Evolutionary conservation across 495 filamentous ascomycete species (phyloP).

Genomic region (Penicillium fimorum): DNA sequence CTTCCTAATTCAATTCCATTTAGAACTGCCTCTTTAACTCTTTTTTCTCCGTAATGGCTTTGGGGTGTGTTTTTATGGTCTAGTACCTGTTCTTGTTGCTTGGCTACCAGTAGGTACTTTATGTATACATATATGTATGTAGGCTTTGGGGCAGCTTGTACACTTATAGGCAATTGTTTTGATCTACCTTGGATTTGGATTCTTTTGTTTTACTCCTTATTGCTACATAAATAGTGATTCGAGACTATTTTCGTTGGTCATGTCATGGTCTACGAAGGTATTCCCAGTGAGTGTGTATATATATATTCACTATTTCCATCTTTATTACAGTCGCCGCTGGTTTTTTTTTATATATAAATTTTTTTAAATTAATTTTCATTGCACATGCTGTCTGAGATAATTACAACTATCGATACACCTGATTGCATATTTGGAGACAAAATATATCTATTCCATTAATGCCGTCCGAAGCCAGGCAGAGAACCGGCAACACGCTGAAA

Average conservation of each 20-base stretch:
- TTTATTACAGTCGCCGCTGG: not conserved
- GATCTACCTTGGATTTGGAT: not conserved
- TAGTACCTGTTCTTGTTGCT: not conserved
- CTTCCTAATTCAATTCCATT: constrained; percentile 1
- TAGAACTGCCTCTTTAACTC: not conserved
- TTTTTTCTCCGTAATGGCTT: not conserved
- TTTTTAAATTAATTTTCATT: not conserved
- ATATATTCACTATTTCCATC: not conserved
- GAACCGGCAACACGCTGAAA: constrained; percentile 7
- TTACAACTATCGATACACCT: not conserved
- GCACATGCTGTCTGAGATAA: not conserved
- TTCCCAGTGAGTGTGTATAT: not conserved
- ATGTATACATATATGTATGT: not conserved
- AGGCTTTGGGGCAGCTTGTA: not conserved
- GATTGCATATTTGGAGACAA: not conserved
- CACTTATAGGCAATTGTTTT: not conserved
- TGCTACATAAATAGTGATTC: not conserved
- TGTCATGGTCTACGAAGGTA: not conserved
- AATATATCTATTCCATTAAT: not conserved
- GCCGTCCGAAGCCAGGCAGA: not conserved
- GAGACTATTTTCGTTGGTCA: not conserved
- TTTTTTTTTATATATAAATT: not conserved
- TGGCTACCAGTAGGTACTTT: not conserved
- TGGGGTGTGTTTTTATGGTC: not conserved
- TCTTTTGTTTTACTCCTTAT: not conserved